Evolutionary conservation across 768 basidiomycete species (phyloP), one percentile per base, ranked within the genome.

Genomic region (Aureoboletus auriporus): DNA sequence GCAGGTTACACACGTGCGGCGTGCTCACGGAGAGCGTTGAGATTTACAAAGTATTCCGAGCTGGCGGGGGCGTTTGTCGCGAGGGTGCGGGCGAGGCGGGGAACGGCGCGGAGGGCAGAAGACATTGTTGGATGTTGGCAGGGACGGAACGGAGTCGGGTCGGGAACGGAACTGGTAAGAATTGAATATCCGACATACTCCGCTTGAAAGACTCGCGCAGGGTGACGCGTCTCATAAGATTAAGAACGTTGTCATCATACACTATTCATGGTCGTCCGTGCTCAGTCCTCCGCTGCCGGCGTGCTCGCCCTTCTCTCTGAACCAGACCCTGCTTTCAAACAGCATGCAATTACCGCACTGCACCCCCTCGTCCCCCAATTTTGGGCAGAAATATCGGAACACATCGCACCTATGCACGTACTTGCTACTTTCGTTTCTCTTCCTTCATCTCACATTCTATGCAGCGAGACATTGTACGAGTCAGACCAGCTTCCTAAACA

Each of bases 361-460:
- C 87, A 83, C 61, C 72, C 80, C 13, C 79, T 97, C 39, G 92
- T 98, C 7, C 83, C 93, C 34, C 86, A 89, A 59, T 98, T 97
- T 69, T 99, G 96, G 96, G 87, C 95, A 40, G 96, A 99, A 76
- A 95, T 98, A 61, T 93, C 92, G 58, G 96, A 99, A 69, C 83
- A 89, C 64, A 86, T 97, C 59, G 80, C 87, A 30, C 72, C 83
- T 50, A 93, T 98, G 94, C 91, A 66, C 59, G 90, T 73, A 42
- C 50, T 43, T 33, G 54, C 50, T 31, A 50, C 51, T 33, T 39
- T 46, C 26, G 46, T 44, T 16, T 33, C 50, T 40, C 41, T 43
- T n/a, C 13, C 27, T 14, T 42, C 44, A 35, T 45, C 59, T 49
- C 42, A 51, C 51, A 38, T 6, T 41, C 30, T 23, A 43, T 34